A percentile compares a stretch with the other conserved stretches of the same genome.
phyloP scores from a whole-genome alignment of 139 green algal species.

The Volvox africanus region DNA sequence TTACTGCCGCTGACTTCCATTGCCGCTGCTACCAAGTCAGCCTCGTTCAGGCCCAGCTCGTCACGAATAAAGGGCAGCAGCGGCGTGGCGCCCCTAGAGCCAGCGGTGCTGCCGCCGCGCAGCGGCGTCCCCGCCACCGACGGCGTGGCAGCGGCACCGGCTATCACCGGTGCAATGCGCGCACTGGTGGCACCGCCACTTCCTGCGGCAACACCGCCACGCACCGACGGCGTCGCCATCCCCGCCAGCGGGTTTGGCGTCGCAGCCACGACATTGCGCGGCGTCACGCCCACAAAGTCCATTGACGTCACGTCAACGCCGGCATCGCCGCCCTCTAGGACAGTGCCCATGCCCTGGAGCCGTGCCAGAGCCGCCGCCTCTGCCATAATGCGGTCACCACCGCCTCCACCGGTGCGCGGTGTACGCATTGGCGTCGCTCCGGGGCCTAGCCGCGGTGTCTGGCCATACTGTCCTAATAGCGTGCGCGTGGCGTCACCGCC shows the following conservation, averaged over 20 bases:
- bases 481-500: slow-evolving; percentile 81
- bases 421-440: slow-evolving; percentile 87
- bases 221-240: slow-evolving; percentile 64
- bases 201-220: slow-evolving; percentile 22
- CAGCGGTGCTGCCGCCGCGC: neutral
- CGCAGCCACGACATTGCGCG: slow-evolving; percentile 49
- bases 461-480: slow-evolving; percentile 86
- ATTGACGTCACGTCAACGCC: slow-evolving; percentile 77
- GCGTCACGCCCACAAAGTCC: slow-evolving; percentile 79
- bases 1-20: slow-evolving; percentile 40
- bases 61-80: slow-evolving; percentile 79
- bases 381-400: slow-evolving; percentile 79
- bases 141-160: slow-evolving; percentile 58
- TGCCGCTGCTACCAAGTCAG: slow-evolving; percentile 22
- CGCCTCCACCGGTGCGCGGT: slow-evolving; percentile 59
- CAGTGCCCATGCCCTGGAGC: slow-evolving; percentile 80
- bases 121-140: slow-evolving; percentile 55
- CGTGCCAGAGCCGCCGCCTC: slow-evolving; percentile 32
- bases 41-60: slow-evolving; percentile 90
- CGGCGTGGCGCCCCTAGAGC: slow-evolving; percentile 58
- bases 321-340: slow-evolving; percentile 90
- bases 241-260: slow-evolving; percentile 81
- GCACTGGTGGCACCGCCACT: slow-evolving; percentile 38
- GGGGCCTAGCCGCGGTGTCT: slow-evolving; percentile 54
- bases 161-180: slow-evolving; percentile 40